Evolutionary conservation across 768 basidiomycete genomes (phyloP), one percentile per base, ranked within the genome.

Genomic region (Termitomyces sp.): DNA sequence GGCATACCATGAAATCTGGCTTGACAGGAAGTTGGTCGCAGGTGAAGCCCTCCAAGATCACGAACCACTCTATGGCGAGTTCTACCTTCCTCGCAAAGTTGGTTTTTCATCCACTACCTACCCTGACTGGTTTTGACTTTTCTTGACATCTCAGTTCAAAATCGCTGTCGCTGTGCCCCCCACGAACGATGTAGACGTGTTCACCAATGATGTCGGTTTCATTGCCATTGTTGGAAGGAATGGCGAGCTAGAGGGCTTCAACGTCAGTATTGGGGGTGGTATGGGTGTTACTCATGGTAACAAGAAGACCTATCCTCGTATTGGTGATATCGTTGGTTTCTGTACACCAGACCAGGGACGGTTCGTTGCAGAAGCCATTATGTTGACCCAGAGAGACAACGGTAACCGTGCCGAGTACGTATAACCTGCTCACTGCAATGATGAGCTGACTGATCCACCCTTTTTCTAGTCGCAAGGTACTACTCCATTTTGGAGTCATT

Each of bases 251-350:
- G 78, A 79, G 51, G 97, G 97, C 42, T 99, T 97, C 81, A 97
- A 99, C 66, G 94, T 99, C 51, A 72, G 87, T 15, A 77, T 92
- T 43, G 97, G 97, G 54, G 97, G 97, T 62, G 97, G 97, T 47
- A 99, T 99, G 97, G 97, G 97, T 70, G 97, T 98, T 43, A 98
- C 97, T 1, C 96, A 98, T 64, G 93, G 93, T 34, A 96, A 93
- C 79, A 98, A 98, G 78, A 95, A 97, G 77, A 99, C 97, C 0
- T 98, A 98, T 68, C 97, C 97, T 45, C 87, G 97, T 51, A 70
- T 86, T 44, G 93, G 83, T 28, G 87, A 87, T 64, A 72, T 97
- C 45, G 82, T 99, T 58, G 97, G 97, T 49, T 99, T 98, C 78
- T 93, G 93, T 64, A 90, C 88, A 1, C 74, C 82, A 5, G 92